Evolutionary conservation across 179 eudicot genomes (phyloP).

Genomic region (Beta corolliflora): DNA sequence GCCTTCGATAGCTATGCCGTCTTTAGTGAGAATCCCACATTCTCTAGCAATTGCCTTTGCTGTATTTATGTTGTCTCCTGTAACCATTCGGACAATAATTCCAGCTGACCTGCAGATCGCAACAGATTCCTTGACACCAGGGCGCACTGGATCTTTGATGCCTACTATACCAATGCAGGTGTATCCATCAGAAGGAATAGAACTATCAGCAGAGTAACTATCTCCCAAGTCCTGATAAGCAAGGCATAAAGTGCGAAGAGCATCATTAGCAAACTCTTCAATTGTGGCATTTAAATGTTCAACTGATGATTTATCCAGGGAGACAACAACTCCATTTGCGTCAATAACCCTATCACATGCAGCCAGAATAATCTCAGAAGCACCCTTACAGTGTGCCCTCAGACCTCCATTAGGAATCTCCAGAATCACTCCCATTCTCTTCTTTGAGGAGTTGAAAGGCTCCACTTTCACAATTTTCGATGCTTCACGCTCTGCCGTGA

Average conservation of each 20-base stretch:
- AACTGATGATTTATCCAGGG: slow-evolving; percentile 48
- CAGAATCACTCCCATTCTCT: slow-evolving; percentile 83
- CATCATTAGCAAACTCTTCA: slow-evolving; percentile 79
- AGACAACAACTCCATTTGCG: slow-evolving; percentile 68
- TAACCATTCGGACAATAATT: slow-evolving; percentile 84
- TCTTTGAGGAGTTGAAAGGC: slow-evolving; percentile 91
- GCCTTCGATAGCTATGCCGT: slow-evolving; percentile 94
- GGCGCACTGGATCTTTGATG: slow-evolving; percentile 92
- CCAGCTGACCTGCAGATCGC: slow-evolving; percentile 90
- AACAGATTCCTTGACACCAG: slow-evolving; percentile 92
- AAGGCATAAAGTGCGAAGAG: slow-evolving; percentile 84
- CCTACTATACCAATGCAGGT: slow-evolving; percentile 90
- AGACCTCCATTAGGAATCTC: slow-evolving; percentile 72
- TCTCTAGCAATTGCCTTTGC: slow-evolving; percentile 97
- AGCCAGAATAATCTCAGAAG: slow-evolving; percentile 87
- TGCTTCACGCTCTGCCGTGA: slow-evolving; percentile 55
- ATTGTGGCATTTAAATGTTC: slow-evolving; percentile 62
- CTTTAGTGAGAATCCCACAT: slow-evolving; percentile 94
- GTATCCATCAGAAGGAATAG: slow-evolving; percentile 71
- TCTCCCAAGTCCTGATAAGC: slow-evolving; percentile 70
- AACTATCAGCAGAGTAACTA: slow-evolving; percentile 48
- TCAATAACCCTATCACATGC: slow-evolving; percentile 72
- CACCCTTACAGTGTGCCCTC: slow-evolving; percentile 81
- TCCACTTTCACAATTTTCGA: slow-evolving; percentile 65
- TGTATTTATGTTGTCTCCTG: slow-evolving; percentile 93